Conservation (phyloP, 257 asterid genomes). For the Solanum pennellii region DNA sequence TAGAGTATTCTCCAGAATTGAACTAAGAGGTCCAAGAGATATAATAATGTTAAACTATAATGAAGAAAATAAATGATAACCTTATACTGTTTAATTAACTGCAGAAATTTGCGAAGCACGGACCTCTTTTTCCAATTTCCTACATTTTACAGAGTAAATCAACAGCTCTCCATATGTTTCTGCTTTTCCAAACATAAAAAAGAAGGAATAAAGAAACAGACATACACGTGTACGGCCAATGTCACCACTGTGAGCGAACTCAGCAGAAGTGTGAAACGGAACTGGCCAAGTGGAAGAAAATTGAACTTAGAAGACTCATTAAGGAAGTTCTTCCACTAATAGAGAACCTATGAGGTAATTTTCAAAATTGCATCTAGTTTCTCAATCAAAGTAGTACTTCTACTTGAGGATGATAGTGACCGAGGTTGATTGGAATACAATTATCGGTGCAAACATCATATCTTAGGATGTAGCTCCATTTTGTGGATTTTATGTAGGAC, state of each 20-base stretch:
- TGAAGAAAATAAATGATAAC: not conserved
- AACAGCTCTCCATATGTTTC: not conserved
- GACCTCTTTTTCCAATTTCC: slow-evolving; percentile 47
- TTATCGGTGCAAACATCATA: not conserved
- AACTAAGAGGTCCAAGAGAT: not conserved
- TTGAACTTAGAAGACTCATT: not conserved
- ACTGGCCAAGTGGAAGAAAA: not conserved
- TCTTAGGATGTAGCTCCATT: not conserved
- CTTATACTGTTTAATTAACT: not conserved
- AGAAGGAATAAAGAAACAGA: not conserved
- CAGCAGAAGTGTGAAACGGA: not conserved
- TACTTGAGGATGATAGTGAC: not conserved
- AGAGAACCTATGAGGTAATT: not conserved
- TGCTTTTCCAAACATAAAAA: not conserved
- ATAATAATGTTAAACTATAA: not conserved
- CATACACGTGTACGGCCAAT: not conserved
- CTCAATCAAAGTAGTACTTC: not conserved
- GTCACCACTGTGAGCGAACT: not conserved
- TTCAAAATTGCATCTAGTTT: not conserved
- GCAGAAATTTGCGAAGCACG: not conserved
- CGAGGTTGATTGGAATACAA: not conserved
- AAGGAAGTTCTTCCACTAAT: not conserved
- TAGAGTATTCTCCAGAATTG: not conserved
- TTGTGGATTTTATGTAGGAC: not conserved
- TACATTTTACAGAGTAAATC: not conserved